Percentiles rank a stretch among this genome's conserved stretches.
These are phyloP conservation scores for Epichloe typhina DNA, from an alignment of 2,329 filamentous ascomycete genomes.

Conservation along the genomic window DNA sequence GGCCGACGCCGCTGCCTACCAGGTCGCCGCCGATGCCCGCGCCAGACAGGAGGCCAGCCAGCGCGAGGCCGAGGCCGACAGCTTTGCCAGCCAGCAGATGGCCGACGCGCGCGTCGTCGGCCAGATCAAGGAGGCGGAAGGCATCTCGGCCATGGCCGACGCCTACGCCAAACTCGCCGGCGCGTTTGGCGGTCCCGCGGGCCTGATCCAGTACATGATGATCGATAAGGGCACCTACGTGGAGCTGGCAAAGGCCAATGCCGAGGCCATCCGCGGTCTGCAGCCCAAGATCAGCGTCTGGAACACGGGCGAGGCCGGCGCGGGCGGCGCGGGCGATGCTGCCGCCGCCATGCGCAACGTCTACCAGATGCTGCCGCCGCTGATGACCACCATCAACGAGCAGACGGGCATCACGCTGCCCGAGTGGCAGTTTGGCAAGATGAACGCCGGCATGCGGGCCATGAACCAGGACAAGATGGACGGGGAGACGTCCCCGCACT, in stretches of 20 bases:
- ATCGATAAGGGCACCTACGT: conserved; percentile 71
- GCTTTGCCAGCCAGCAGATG: conserved; percentile 28
- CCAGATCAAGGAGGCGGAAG: conserved; percentile 64
- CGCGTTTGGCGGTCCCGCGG: conserved; percentile 66
- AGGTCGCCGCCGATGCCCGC: conserved; percentile 48
- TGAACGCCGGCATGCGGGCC: conserved; percentile 23
- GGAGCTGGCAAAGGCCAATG: conserved; percentile 66
- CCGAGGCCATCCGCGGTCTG: conserved; percentile 58
- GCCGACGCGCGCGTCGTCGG: conserved; percentile 47
- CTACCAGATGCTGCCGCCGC: conserved; percentile 71
- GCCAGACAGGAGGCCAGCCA: conserved; percentile 39
- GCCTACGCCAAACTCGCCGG: conserved; percentile 61
- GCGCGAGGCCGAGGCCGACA: conserved; percentile 34
- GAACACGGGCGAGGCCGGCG: conserved; percentile 61
- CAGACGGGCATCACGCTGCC: conserved; percentile 76
- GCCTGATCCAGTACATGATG: conserved; percentile 77
- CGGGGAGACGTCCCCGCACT: too few species aligned
- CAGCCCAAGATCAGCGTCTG: conserved; percentile 85
- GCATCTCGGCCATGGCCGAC: conserved; percentile 62
- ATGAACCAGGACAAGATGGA: conserved; percentile 9
- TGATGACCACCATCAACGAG: conserved; percentile 76
- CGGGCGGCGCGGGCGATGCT: conserved; percentile 36
- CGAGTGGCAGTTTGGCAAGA: conserved; percentile 53
- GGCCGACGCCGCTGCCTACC: conserved; percentile 54
- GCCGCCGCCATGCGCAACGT: conserved; percentile 57